Evolutionary conservation across 208 protist genomes (phyloP).

Genomic region (Acanthamoeba healyi): DNA sequence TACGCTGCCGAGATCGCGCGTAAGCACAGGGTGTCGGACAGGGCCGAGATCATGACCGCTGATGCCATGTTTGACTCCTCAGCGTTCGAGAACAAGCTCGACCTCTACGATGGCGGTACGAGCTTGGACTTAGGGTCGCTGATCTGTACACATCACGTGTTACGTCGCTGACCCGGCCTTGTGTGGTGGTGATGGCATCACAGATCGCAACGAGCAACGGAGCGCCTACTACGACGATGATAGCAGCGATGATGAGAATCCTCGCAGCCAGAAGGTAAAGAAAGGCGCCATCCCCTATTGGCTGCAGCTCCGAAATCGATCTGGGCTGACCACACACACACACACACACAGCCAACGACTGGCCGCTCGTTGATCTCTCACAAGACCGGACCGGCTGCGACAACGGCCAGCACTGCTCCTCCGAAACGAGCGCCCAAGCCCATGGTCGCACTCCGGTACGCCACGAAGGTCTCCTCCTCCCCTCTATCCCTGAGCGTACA

Average conservation of each 20-base stretch:
- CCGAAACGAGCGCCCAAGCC: neutral
- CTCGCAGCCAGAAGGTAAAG: neutral
- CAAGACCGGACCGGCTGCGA: slow-evolving; percentile 7
- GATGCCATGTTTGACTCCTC: slow-evolving; percentile 42
- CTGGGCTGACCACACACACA: too few species aligned
- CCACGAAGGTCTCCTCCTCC: neutral
- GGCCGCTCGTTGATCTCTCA: neutral
- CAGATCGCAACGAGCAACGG: neutral
- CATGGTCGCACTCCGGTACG: neutral
- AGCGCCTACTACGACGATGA: slow-evolving; percentile 24
- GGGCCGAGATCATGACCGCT: neutral
- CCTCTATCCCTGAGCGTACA: neutral
- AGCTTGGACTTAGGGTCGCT: neutral
- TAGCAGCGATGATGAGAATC: slow-evolving; percentile 7
- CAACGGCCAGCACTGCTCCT: neutral
- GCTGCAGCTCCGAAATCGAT: too few species aligned
- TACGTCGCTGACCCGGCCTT: neutral
- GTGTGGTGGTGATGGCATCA: neutral
- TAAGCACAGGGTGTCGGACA: neutral
- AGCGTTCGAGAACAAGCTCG: slow-evolving; percentile 10
- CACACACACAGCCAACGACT: neutral
- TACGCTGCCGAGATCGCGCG: slow-evolving; percentile 32
- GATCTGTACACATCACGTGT: neutral
- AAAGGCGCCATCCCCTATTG: neutral
- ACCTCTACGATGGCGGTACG: neutral